phyloP scores from a whole-genome alignment of 2,329 filamentous ascomycete species.

The Aspergillus jensenii region DNA sequence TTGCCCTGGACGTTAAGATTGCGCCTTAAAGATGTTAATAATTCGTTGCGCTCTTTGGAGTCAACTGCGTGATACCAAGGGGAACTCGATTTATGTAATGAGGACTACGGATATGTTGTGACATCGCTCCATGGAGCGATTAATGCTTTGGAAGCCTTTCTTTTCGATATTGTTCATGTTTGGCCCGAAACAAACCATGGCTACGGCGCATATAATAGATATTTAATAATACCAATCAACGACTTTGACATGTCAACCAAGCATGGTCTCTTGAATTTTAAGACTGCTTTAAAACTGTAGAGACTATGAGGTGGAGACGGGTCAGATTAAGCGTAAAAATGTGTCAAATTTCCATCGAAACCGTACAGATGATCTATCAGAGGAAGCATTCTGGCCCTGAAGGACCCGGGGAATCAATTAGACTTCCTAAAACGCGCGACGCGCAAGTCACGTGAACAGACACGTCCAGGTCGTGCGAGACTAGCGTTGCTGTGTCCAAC shows the following conservation, averaged over 20 bases:
- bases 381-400: neutral
- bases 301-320: neutral
- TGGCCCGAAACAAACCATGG: slow-evolving; percentile 15
- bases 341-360: neutral
- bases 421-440: slow-evolving; percentile 26
- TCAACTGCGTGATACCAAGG: neutral
- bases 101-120: slow-evolving; percentile 15
- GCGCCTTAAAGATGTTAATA: neutral
- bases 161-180: slow-evolving; percentile 12
- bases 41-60: neutral
- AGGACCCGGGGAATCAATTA: slow-evolving; percentile 12
- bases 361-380: neutral
- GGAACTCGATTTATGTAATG: slow-evolving; percentile 8
- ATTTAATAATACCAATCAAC: slow-evolving; percentile 2
- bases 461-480: neutral
- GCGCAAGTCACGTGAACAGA: slow-evolving; percentile 17
- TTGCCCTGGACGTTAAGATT: neutral
- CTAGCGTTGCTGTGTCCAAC: slow-evolving; percentile 15
- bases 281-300: neutral
- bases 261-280: neutral
- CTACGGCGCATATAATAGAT: slow-evolving; percentile 17
- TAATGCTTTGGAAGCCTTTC: slow-evolving; percentile 12
- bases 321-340: neutral
- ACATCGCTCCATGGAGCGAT: slow-evolving; percentile 12
- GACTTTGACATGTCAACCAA: neutral